These are phyloP conservation scores for Penicillium odoratum DNA, from an alignment of 495 filamentous ascomycete genomes.

Conservation along the genomic window DNA sequence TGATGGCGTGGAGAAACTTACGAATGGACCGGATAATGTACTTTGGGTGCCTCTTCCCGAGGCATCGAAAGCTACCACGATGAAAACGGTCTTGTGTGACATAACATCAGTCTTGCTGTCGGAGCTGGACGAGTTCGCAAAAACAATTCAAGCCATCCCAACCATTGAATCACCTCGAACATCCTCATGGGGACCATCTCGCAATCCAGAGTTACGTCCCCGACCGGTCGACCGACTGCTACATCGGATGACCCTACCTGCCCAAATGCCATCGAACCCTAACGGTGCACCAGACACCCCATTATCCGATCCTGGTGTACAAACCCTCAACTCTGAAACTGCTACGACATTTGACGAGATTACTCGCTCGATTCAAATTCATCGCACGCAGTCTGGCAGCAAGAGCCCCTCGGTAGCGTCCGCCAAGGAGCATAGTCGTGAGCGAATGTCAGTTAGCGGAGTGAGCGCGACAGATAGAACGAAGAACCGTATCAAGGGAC, in stretches of 20 bases:
- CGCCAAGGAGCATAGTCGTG: constrained; percentile 60
- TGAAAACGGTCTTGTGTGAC: constrained; percentile 94
- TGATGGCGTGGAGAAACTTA: constrained; percentile 39
- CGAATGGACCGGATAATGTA: constrained; percentile 51
- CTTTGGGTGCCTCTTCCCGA: constrained; percentile 71
- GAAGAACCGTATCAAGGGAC: constrained; percentile 79
- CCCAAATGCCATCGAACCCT: constrained; percentile 54
- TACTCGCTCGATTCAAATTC: constrained; percentile 48
- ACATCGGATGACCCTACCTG: constrained; percentile 81
- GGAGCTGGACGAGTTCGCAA: constrained; percentile 85
- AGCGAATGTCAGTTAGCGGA: constrained; percentile 79
- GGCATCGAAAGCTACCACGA: constrained; percentile 77
- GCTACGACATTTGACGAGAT: constrained; percentile 76
- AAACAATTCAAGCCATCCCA: constrained; percentile 74
- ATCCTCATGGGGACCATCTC: constrained; percentile 47
- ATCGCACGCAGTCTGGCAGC: constrained; percentile 36
- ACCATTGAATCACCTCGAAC: constrained; percentile 74
- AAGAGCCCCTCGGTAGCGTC: constrained; percentile 37
- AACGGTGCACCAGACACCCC: constrained; percentile 54
- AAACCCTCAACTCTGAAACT: constrained; percentile 52
- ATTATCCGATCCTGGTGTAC: constrained; percentile 43
- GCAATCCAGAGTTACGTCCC: constrained; percentile 45
- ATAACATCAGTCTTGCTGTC: constrained; percentile 80
- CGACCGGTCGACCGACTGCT: constrained; percentile 45
- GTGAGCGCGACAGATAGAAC: constrained; percentile 80